A percentile compares a stretch with the other conserved stretches of the same genome.
phyloP scores from a whole-genome alignment of 2,329 filamentous ascomycete genomes.

The Diaporthe sp. region DNA sequence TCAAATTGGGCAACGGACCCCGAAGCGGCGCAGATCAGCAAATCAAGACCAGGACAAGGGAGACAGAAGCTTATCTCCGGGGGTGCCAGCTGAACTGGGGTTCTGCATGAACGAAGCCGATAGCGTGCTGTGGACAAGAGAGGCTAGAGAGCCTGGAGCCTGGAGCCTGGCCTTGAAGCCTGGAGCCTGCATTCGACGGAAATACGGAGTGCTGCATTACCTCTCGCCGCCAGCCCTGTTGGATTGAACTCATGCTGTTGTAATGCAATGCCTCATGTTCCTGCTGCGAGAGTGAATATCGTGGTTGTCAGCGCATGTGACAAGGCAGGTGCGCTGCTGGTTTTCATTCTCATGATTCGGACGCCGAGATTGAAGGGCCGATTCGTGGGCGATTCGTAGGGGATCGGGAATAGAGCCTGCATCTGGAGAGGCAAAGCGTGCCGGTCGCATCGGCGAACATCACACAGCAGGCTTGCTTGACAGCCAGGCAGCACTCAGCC shows the following conservation, averaged over 20 bases:
- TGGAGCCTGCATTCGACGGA: slow-evolving; percentile 10
- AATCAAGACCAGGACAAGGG: slow-evolving; percentile 33
- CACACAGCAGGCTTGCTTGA: slow-evolving; percentile 6
- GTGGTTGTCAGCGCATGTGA: neutral
- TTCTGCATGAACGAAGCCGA: slow-evolving; percentile 40
- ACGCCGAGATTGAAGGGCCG: slow-evolving; percentile 24
- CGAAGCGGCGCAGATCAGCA: slow-evolving; percentile 25
- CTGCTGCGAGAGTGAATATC: neutral
- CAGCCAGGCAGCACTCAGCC: slow-evolving; percentile 18
- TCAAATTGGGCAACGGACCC: slow-evolving; percentile 36
- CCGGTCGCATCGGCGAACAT: neutral
- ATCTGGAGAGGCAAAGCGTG: slow-evolving; percentile 24
- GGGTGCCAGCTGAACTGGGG: slow-evolving; percentile 21
- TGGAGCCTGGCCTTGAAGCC: slow-evolving; percentile 4
- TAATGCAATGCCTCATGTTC: neutral
- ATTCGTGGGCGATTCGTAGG: slow-evolving; percentile 30
- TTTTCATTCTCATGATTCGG: neutral
- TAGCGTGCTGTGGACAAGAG: slow-evolving; percentile 32
- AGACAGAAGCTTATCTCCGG: slow-evolving; percentile 40
- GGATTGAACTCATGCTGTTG: neutral
- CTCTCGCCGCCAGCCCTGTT: neutral
- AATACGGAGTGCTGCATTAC: neutral
- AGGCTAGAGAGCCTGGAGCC: slow-evolving; percentile 18
- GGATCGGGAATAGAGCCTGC: slow-evolving; percentile 17
- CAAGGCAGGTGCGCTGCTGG: neutral